Evolutionary conservation across 2,329 filamentous ascomycete genomes (phyloP).

Genomic region (Alternaria burnsii): DNA sequence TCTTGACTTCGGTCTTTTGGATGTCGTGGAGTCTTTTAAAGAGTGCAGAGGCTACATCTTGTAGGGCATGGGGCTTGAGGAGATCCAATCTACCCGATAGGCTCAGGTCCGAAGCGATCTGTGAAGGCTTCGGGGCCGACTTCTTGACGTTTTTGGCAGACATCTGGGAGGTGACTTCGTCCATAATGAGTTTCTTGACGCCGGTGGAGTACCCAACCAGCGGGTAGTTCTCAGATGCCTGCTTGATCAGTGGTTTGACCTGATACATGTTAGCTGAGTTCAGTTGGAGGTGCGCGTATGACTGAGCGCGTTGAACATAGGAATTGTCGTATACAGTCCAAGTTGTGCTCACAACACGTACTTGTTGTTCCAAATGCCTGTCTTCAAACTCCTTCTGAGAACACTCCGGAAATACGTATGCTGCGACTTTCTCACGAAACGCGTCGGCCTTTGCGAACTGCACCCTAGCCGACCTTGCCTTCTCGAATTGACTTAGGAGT

Average conservation of each 20-base stretch:
- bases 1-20: conserved; percentile 16
- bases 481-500: conserved; percentile 1
- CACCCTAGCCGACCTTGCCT: conserved; percentile 3
- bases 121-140: neutral
- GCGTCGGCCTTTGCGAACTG: conserved; percentile 6
- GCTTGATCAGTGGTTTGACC: neutral
- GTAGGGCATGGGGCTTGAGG: conserved; percentile 21
- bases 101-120: neutral
- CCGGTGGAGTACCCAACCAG: neutral
- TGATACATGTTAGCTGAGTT: neutral
- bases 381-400: conserved; percentile 5
- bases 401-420: neutral
- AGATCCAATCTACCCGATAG: conserved; percentile 10
- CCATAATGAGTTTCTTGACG: conserved; percentile 2
- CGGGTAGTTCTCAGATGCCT: conserved; percentile 4
- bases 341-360: neutral
- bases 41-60: conserved; percentile 9
- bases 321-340: accelerated
- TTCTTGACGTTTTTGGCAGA: conserved; percentile 9
- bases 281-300: neutral
- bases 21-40: conserved; percentile 9
- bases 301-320: neutral
- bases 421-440: neutral
- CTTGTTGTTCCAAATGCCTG: neutral
- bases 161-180: conserved; percentile 7